Evolutionary conservation across 1,284 basidiomycete species (phyloP).

Genomic region (Ceratobasidium sp.): DNA sequence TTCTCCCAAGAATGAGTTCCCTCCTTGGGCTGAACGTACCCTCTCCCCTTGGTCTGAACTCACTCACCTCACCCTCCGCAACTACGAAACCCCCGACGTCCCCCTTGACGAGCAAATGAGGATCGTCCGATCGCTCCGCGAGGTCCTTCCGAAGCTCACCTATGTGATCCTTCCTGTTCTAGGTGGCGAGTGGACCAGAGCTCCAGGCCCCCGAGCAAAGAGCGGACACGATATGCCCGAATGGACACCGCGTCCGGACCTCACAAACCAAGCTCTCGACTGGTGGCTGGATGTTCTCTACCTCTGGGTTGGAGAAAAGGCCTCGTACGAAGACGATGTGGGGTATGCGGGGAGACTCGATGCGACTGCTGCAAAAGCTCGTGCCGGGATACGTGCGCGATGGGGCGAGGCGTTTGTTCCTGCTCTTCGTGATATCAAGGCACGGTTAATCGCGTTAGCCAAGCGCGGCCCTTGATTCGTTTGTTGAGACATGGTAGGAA

Average conservation of each 20-base stretch:
- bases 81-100: neutral
- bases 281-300: constrained; percentile 27
- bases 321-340: no score
- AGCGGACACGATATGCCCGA: constrained; percentile 5
- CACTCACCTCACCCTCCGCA: constrained; percentile 12
- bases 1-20: neutral
- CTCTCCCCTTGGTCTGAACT: constrained; percentile 1
- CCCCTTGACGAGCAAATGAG: neutral
- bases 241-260: constrained; percentile 24
- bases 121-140: neutral
- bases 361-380: no score
- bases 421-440: no score
- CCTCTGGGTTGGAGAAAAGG: neutral
- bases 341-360: no score
- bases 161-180: constrained; percentile 15
- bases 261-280: neutral
- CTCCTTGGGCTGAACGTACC: neutral
- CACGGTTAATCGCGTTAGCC: no score
- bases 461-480: no score
- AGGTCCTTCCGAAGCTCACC: neutral
- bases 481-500: no score
- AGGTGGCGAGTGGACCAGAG: constrained; percentile 10
- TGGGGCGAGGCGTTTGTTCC: no score
- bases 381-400: no score
- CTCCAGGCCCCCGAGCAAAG: neutral